A percentile compares a stretch with the other conserved stretches of the same genome.
phyloP scores from a whole-genome alignment of 129 eudicot genomes.

The Flaveria trinervia region DNA sequence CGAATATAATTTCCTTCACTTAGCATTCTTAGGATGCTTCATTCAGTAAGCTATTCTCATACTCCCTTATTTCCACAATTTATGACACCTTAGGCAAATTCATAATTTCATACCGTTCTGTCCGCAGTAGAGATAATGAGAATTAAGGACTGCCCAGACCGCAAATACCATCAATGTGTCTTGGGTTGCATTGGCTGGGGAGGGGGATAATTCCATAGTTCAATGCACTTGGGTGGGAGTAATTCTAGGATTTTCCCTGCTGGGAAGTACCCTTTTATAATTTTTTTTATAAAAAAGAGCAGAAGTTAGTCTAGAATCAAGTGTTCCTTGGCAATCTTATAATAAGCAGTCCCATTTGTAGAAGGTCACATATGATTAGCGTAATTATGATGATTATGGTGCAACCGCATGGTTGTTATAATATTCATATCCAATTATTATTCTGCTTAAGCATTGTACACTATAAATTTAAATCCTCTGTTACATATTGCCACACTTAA shows the following conservation, averaged over 20 bases:
- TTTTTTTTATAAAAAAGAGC: neutral
- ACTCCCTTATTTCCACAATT: no score
- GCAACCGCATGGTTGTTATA: neutral
- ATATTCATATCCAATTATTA: neutral
- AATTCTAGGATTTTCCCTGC: neutral
- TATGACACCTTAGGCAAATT: no score
- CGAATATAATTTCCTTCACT: neutral
- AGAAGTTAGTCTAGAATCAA: neutral
- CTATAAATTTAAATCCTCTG: neutral
- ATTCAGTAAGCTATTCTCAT: no score
- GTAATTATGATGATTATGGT: slow-evolving; percentile 13
- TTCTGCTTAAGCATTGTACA: slow-evolving; percentile 1
- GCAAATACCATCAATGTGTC: neutral
- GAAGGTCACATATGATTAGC: neutral
- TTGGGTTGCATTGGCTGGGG: neutral
- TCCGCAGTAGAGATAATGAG: no score
- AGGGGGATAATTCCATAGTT: neutral
- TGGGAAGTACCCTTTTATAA: neutral
- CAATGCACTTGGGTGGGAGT: neutral
- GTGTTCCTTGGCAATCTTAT: neutral
- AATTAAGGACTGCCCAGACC: neutral
- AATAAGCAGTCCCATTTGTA: neutral
- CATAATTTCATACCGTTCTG: no score
- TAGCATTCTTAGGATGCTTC: neutral
- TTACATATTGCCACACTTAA: slow-evolving; percentile 25